phyloP scores from a whole-genome alignment of 768 basidiomycete species.

The Gelatoporia subvermispora region DNA sequence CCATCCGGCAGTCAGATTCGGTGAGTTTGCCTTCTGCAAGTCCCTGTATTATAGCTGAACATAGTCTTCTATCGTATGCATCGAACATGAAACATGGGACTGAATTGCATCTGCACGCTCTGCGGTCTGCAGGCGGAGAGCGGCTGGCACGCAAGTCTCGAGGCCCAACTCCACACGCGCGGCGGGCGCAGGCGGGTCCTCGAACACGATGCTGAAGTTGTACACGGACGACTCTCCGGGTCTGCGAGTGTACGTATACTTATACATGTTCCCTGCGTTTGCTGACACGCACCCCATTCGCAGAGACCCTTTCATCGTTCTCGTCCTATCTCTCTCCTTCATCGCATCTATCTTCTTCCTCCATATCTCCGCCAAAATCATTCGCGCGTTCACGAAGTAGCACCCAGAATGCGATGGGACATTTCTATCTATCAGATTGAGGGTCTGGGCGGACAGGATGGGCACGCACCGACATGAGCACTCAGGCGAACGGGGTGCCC shows the following conservation, averaged over 20 bases:
- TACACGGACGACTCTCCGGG: slow-evolving; percentile 99
- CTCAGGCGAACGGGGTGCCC: too few relatives aligned
- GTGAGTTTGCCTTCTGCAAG: slow-evolving; percentile 36
- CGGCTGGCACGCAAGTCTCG: slow-evolving; percentile 56
- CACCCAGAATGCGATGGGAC: neutral
- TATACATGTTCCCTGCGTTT: neutral
- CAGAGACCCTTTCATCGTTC: slow-evolving; percentile 95
- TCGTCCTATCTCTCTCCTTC: slow-evolving; percentile 92
- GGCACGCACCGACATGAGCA: too few relatives aligned
- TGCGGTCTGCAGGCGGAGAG: slow-evolving; percentile 54
- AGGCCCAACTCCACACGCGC: slow-evolving; percentile 85
- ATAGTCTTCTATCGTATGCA: neutral
- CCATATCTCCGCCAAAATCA: slow-evolving; percentile 93
- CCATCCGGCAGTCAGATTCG: slow-evolving; percentile 81
- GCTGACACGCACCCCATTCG: neutral
- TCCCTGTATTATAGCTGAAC: neutral
- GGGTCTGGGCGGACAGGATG: neutral
- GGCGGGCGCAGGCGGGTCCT: slow-evolving; percentile 93
- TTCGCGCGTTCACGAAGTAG: slow-evolving; percentile 84
- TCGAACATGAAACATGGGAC: neutral
- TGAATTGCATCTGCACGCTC: neutral
- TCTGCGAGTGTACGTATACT: slow-evolving; percentile 81
- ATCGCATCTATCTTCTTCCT: slow-evolving; percentile 99
- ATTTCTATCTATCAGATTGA: neutral
- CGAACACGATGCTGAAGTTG: slow-evolving; percentile 97